These are phyloP conservation scores for Cryptococcus sp. DNA, from an alignment of 1,284 basidiomycete genomes.

Conservation along the genomic window DNA sequence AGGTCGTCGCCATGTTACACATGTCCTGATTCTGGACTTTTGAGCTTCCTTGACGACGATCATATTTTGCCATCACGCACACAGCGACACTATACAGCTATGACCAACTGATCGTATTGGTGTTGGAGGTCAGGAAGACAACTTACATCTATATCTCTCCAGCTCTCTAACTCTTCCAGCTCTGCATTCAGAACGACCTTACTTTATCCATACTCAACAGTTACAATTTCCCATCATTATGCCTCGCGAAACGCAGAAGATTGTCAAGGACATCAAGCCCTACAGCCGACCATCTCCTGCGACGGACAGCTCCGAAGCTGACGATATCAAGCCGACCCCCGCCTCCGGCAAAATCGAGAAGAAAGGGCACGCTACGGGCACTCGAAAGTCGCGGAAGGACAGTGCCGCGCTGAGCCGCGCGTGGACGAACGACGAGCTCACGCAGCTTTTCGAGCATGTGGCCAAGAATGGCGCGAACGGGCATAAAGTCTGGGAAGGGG, in stretches of 20 bases:
- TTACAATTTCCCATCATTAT: not conserved
- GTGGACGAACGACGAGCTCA: slow-evolving; percentile 10
- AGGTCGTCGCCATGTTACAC: no score
- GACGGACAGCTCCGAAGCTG: not conserved
- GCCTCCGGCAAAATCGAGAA: not conserved
- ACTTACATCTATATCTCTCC: no score
- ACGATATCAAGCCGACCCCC: slow-evolving; percentile 2
- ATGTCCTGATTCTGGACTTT: no score
- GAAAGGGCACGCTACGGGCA: not conserved
- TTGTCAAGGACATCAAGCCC: not conserved
- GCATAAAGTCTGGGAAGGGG: slow-evolving; percentile 6
- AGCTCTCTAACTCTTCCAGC: no score
- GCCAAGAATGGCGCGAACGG: slow-evolving; percentile 5
- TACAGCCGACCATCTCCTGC: slow-evolving; percentile 1
- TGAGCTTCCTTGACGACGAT: no score
- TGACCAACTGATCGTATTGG: no score
- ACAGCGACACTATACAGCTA: no score
- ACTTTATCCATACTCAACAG: no score
- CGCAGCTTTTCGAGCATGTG: slow-evolving; percentile 10
- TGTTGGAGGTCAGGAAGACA: no score
- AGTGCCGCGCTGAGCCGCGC: not conserved
- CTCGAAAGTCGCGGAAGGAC: no score
- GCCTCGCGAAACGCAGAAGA: slow-evolving; percentile 2
- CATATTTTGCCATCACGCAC: no score
- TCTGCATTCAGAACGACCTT: no score